These are phyloP conservation scores for Citrus maxima DNA, from an alignment of 345 rosid genomes.

Conservation along the genomic window DNA sequence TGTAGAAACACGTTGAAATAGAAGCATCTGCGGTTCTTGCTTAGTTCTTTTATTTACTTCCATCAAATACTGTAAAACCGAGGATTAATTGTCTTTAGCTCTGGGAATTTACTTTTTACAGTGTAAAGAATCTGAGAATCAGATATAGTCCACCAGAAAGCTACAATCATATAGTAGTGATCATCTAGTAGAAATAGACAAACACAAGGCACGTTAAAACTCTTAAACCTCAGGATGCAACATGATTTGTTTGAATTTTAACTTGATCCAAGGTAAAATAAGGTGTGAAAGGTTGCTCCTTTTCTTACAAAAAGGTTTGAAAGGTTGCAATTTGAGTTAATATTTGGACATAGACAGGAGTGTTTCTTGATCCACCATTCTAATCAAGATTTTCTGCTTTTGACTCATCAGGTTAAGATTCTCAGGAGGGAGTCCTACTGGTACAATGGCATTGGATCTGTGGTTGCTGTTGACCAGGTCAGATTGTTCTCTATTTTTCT, in stretches of 20 bases:
- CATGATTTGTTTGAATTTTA: background rate
- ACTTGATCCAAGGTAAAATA: background rate
- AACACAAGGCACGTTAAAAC: background rate
- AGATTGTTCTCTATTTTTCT: constrained; percentile 29
- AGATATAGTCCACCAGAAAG: background rate
- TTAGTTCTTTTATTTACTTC: background rate
- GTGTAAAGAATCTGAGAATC: background rate
- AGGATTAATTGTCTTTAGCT: too few relatives aligned
- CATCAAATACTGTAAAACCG: background rate
- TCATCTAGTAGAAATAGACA: background rate
- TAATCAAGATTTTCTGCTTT: background rate
- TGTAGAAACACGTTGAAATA: background rate
- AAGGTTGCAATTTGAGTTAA: background rate
- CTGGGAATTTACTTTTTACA: background rate
- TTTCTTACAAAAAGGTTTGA: background rate
- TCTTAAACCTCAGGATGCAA: background rate
- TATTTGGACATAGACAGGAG: background rate
- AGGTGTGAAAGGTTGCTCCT: too few relatives aligned
- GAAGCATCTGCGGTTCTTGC: background rate
- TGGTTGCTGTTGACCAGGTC: constrained; percentile 91
- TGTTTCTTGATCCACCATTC: background rate
- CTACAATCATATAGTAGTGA: background rate
- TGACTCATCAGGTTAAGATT: constrained; percentile 66
- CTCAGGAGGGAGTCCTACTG: constrained; percentile 88
- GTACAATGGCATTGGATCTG: constrained; percentile 79